Percentiles rank a stretch among this genome's conserved stretches.
Conservation (phyloP, 768 basidiomycete genomes). For the Kwoniella europaea region DNA sequence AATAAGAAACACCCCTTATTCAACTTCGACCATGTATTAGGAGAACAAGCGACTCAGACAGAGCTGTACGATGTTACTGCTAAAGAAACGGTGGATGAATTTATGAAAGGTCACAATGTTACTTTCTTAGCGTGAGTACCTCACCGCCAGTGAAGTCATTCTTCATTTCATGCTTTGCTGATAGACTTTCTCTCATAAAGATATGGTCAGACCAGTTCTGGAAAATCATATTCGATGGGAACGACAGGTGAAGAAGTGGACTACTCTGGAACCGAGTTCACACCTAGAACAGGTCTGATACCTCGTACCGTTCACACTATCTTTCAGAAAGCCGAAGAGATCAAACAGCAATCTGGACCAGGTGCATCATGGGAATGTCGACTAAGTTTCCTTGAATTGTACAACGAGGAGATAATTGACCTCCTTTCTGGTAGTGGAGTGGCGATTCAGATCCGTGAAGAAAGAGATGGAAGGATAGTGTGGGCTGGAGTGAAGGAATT, state of each 20-base stretch:
- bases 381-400: slow-evolving; percentile 92
- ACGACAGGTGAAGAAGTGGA: slow-evolving; percentile 88
- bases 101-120: slow-evolving; percentile 86
- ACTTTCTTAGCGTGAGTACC: slow-evolving; percentile 81
- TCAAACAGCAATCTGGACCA: slow-evolving; percentile 70
- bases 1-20: slow-evolving; percentile 65
- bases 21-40: slow-evolving; percentile 91
- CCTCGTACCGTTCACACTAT: slow-evolving; percentile 90
- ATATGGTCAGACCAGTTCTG: slow-evolving; percentile 92
- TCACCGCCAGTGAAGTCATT: not conserved
- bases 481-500: slow-evolving; percentile 96
- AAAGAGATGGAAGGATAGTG: slow-evolving; percentile 93
- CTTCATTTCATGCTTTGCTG: not conserved
- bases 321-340: slow-evolving; percentile 75
- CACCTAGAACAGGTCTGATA: slow-evolving; percentile 79
- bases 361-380: slow-evolving; percentile 68
- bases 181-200: slow-evolving; percentile 26
- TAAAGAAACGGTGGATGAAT: slow-evolving; percentile 63
- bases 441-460: slow-evolving; percentile 94
- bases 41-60: slow-evolving; percentile 81
- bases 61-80: slow-evolving; percentile 84
- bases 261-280: slow-evolving; percentile 53
- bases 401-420: slow-evolving; percentile 99
- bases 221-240: slow-evolving; percentile 98
- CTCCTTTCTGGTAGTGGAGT: slow-evolving; percentile 78